Conservation (phyloP, 2,329 filamentous ascomycete genomes). For the Fusarium sp. region DNA sequence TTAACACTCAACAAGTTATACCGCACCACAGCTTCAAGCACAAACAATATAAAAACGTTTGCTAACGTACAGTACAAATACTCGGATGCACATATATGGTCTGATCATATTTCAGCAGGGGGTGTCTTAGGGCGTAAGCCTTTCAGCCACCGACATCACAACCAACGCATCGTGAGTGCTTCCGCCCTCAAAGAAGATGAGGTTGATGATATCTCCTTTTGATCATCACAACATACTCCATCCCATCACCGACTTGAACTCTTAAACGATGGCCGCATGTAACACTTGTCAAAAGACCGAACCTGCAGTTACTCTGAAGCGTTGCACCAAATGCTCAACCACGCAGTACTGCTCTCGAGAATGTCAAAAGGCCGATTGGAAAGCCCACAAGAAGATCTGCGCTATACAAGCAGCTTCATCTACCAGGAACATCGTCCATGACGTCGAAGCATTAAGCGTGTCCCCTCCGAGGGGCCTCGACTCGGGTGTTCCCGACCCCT, state of each 20-base stretch:
- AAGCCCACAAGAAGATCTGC: slow-evolving; percentile 62
- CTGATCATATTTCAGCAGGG: background rate
- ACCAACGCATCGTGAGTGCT: background rate
- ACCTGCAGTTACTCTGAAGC: slow-evolving; percentile 50
- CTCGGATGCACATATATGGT: background rate
- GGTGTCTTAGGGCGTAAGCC: slow-evolving; percentile 4
- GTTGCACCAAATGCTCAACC: slow-evolving; percentile 62
- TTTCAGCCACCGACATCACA: slow-evolving; percentile 13
- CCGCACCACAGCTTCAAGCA: background rate
- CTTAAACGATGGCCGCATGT: slow-evolving; percentile 25
- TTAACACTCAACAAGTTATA: background rate
- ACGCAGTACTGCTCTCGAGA: slow-evolving; percentile 64
- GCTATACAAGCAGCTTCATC: slow-evolving; percentile 38
- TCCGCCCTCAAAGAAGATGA: background rate
- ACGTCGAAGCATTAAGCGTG: slow-evolving; percentile 2
- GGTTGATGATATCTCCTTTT: background rate
- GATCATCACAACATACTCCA: background rate
- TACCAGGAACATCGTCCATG: background rate
- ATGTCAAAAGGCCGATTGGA: slow-evolving; percentile 67
- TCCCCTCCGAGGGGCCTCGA: slow-evolving; percentile 51
- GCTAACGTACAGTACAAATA: background rate
- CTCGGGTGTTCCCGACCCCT: slow-evolving; percentile 52
- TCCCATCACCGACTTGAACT: too few species aligned
- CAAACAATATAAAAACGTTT: background rate
- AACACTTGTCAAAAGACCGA: slow-evolving; percentile 51